Evolutionary conservation across 164 flowering plant genomes (phyloP), one percentile per base, ranked within the genome.

Genomic region (Piper betle): DNA sequence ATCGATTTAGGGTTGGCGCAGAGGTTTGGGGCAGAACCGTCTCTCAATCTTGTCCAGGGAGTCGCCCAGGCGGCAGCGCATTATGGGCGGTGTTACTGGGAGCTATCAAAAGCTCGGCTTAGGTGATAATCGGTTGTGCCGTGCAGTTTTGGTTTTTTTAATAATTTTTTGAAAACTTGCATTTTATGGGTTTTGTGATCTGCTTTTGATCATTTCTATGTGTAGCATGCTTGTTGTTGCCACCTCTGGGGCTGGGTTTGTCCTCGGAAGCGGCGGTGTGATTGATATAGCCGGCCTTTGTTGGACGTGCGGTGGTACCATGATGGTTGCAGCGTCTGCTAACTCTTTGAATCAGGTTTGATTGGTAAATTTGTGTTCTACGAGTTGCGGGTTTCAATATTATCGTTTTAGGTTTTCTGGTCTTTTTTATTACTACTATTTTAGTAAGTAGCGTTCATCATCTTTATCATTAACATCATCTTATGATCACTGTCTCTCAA

Each of bases 241-340:
- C 50, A 93, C 98, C 60, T 87, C 98, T 62, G 97, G 97, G 41
- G 78, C 94, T 38, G 98, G 97, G 13, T 90, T 70, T 74, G 84
- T 87, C 56, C 81, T 93, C 60, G 98, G 97, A 46, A 93, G 96
- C 74, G 96, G 90, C 33, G 68, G 62, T 66, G 61, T 77, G 5
- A 66, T 93, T 66, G 97, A 89, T 73, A 66, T 81, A 62, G 68
- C 82, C 6, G 96, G 90, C 55, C 90, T 90, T 72, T 86, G 86
- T 77, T 84, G 74, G 68, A 87, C 98, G 3, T 90, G 98, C 79
- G 79, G 86, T 59, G 98, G 96, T 42, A 93, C 98, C 16, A 93
- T 93, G 98, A 87, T 93, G 98, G 94, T 85, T 69, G 91, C 98
- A 38, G 88, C 97, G 39, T 78, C 98, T 65, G 98, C 98, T 15